Evolutionary conservation across 2,329 filamentous ascomycete genomes (phyloP).

Genomic region (Colletotrichum scovillei): DNA sequence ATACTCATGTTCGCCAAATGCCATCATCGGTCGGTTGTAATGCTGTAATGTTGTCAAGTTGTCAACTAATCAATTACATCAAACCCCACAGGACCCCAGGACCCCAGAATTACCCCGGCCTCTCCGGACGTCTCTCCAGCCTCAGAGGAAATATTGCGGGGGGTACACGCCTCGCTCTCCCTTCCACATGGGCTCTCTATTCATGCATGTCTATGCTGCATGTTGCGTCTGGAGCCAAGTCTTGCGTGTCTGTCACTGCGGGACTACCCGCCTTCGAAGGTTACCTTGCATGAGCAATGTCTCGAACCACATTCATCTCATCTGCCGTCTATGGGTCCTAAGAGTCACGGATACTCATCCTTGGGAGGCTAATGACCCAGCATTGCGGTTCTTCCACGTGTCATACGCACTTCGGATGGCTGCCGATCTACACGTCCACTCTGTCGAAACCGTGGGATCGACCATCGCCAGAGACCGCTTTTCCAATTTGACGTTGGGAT

Average conservation of each 20-base stretch:
- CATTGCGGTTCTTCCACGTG: background rate
- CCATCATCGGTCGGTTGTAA: too few relatives aligned
- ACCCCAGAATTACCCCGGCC: slow-evolving; percentile 8
- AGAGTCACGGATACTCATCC: background rate
- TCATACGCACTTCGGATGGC: background rate
- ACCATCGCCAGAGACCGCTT: background rate
- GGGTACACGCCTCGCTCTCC: background rate
- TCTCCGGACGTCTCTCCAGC: background rate
- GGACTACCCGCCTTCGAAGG: background rate
- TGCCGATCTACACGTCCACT: background rate
- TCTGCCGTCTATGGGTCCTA: background rate
- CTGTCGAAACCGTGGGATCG: too few relatives aligned
- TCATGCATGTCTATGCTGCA: background rate
- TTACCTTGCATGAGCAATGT: background rate
- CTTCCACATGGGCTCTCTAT: too few relatives aligned
- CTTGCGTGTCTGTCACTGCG: background rate
- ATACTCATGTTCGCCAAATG: too few relatives aligned
- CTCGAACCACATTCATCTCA: background rate
- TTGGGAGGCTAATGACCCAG: background rate
- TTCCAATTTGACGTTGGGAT: accelerated
- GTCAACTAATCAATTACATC: background rate
- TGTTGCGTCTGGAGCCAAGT: background rate
- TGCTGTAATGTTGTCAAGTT: background rate
- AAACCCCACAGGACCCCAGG: background rate
- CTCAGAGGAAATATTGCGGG: background rate